These are phyloP conservation scores for Straminergon stramineum DNA, from an alignment of 225 moss, liverwort and hornwort species.

Conservation along the genomic window DNA sequence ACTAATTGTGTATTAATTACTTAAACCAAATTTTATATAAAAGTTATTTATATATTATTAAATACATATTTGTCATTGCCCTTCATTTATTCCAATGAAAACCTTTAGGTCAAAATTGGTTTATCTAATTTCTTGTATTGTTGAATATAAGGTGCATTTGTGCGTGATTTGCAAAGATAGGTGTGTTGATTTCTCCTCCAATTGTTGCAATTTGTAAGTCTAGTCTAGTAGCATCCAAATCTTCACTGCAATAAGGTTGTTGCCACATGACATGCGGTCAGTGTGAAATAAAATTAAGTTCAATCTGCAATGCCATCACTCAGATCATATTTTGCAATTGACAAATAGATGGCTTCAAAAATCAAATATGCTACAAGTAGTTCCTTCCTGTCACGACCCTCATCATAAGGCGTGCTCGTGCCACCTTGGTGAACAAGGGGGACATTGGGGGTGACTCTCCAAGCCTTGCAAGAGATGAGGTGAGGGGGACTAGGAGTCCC, in stretches of 20 bases:
- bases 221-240: background rate
- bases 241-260: background rate
- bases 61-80: no score
- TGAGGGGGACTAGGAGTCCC: no score
- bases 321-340: background rate
- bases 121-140: background rate
- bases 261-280: background rate
- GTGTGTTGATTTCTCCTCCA: background rate
- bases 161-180: background rate
- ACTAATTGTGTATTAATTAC: no score
- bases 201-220: background rate
- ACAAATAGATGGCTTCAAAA: background rate
- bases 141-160: background rate
- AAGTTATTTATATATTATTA: background rate
- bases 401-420: no score
- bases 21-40: no score
- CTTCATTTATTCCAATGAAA: background rate
- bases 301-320: background rate
- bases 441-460: no score
- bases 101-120: background rate
- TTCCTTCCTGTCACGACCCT: no score
- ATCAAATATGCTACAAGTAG: background rate
- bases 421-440: no score
- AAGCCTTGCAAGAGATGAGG: no score
- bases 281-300: background rate